A percentile compares a stretch with the other conserved stretches of the same genome.
Evolutionary conservation across 2,329 filamentous ascomycete genomes (phyloP).

Genomic region (Sclerotiophoma versabilis): DNA sequence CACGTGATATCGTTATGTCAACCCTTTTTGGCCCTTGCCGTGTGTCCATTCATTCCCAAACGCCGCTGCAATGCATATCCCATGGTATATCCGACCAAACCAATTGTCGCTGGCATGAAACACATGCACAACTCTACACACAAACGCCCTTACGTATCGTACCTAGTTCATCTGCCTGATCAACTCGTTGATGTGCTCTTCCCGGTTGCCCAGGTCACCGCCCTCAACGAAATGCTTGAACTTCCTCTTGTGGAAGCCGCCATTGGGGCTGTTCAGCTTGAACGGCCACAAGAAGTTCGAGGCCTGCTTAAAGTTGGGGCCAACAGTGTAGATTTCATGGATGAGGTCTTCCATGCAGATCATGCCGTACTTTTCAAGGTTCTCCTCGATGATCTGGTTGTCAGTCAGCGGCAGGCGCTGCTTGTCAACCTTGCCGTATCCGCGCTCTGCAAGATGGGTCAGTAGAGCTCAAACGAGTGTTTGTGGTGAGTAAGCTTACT

Average conservation of each 20-base stretch:
- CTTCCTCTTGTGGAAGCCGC: slow-evolving; percentile 95
- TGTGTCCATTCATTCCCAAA: slow-evolving; percentile 16
- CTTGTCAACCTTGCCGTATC: slow-evolving; percentile 99
- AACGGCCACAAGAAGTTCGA: slow-evolving; percentile 99
- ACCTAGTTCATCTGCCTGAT: slow-evolving; percentile 98
- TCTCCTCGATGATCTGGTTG: slow-evolving; percentile 97
- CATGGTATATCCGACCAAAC: slow-evolving; percentile 20
- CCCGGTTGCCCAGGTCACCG: slow-evolving; percentile 97
- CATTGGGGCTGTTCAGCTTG: slow-evolving; percentile 98
- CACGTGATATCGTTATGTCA: slow-evolving; percentile 15
- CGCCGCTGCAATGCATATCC: slow-evolving; percentile 21
- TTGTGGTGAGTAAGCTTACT: slow-evolving; percentile 88
- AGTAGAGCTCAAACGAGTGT: slow-evolving; percentile 9
- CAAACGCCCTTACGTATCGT: slow-evolving; percentile 15
- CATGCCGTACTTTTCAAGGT: slow-evolving; percentile 95
- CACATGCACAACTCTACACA: slow-evolving; percentile 13
- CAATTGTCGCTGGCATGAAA: slow-evolving; percentile 14
- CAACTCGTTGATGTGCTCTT: slow-evolving; percentile 96
- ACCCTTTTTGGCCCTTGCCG: slow-evolving; percentile 12
- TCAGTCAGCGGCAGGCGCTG: slow-evolving; percentile 95
- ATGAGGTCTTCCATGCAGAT: slow-evolving; percentile 99
- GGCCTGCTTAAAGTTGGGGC: slow-evolving; percentile 98
- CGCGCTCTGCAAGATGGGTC: slow-evolving; percentile 63
- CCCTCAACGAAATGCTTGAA: slow-evolving; percentile 99
- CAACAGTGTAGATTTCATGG: slow-evolving; percentile 96